Percentiles rank a stretch among this genome's conserved stretches.
Conservation (phyloP, 345 rosid genomes). For the Corymbia maculata region DNA sequence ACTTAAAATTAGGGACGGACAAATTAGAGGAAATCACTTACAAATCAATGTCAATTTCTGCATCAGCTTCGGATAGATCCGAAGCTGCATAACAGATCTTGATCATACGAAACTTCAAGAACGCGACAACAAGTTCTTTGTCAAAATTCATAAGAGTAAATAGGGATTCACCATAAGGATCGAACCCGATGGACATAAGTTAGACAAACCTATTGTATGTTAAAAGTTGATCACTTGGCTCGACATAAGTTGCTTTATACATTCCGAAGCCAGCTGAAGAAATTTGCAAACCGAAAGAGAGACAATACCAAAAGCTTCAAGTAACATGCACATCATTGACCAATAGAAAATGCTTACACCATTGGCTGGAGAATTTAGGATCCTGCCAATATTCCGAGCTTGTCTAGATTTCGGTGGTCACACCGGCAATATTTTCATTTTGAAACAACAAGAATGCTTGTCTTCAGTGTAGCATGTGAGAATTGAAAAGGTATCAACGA, state of each 20-base stretch:
- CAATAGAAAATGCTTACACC: background rate
- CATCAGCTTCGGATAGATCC: constrained; percentile 52
- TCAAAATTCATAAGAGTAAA: constrained; percentile 4
- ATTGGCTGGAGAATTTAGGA: background rate
- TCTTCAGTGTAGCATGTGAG: background rate
- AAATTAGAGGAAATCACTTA: constrained; percentile 26
- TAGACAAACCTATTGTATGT: constrained; percentile 63
- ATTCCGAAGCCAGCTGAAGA: constrained; percentile 88
- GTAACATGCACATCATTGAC: background rate
- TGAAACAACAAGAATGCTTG: background rate
- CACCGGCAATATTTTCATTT: background rate
- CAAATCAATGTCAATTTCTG: constrained; percentile 54
- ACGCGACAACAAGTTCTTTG: constrained; percentile 86
- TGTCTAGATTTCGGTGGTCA: background rate
- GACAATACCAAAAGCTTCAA: constrained; percentile 2
- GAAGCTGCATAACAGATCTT: constrained; percentile 74
- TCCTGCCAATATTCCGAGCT: background rate
- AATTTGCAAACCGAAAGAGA: constrained; percentile 68
- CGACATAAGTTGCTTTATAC: constrained; percentile 86
- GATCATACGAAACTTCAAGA: constrained; percentile 87
- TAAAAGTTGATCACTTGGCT: constrained; percentile 79
- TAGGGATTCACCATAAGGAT: background rate
- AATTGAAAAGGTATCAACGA: background rate
- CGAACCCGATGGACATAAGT: background rate
- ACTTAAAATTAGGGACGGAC: background rate